Percentiles rank a stretch among this genome's conserved stretches.
These are phyloP conservation scores for Monosporozyma aquatica DNA, from an alignment of 805 yeast genomes.

Conservation along the genomic window DNA sequence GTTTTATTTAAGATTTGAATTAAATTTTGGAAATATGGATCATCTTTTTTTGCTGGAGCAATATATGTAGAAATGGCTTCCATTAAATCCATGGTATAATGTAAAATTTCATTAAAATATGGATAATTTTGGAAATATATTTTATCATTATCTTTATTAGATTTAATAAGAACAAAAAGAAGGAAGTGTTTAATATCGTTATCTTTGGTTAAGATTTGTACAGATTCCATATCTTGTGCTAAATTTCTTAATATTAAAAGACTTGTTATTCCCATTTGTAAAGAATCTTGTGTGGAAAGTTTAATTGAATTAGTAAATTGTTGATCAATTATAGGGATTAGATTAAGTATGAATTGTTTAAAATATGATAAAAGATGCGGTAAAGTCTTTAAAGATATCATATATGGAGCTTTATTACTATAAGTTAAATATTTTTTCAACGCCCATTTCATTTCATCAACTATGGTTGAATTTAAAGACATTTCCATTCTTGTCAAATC, in stretches of 20 bases:
- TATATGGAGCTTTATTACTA: conserved; percentile 40
- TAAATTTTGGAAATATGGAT: conserved; percentile 48
- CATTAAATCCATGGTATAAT: conserved; percentile 65
- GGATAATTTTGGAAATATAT: conserved; percentile 27
- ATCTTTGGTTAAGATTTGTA: conserved; percentile 60
- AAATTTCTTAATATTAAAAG: conserved; percentile 64
- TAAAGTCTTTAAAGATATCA: conserved; percentile 38
- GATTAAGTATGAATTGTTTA: conserved; percentile 26
- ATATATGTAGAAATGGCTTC: conserved; percentile 79
- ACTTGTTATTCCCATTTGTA: conserved; percentile 32
- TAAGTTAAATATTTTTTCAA: conserved; percentile 36
- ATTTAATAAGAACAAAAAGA: conserved; percentile 27
- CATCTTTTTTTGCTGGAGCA: conserved; percentile 64
- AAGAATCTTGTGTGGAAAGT: conserved; percentile 9
- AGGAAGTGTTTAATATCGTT: conserved; percentile 39
- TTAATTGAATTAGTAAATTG: conserved; percentile 20
- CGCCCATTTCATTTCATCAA: conserved; percentile 65
- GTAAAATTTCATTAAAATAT: conserved; percentile 47
- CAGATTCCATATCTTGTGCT: conserved; percentile 74
- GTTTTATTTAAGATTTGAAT: conserved; percentile 41
- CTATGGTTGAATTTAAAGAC: conserved; percentile 58
- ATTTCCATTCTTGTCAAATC: conserved; percentile 57
- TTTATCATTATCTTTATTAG: conserved; percentile 4
- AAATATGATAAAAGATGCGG: conserved; percentile 33
- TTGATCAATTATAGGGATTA: conserved; percentile 20